Percentiles rank a stretch among this genome's conserved stretches.
These are phyloP conservation scores for Eucalyptus paniculata DNA, from an alignment of 345 rosid species.

Conservation along the genomic window DNA sequence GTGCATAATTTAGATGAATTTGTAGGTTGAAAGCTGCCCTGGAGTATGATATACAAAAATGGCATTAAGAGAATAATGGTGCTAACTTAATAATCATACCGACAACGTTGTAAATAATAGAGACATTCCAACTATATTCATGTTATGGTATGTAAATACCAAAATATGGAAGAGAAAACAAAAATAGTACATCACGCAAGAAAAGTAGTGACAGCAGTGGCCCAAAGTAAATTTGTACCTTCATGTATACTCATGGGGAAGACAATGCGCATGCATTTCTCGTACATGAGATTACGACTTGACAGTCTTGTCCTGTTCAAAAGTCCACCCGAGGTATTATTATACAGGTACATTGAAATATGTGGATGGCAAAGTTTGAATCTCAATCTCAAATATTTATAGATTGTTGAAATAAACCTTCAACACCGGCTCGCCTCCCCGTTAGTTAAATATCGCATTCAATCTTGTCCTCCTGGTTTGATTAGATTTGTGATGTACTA, in stretches of 20 bases:
- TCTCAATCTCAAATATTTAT: background rate
- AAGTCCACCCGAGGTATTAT: background rate
- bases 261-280: background rate
- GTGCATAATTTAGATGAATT: background rate
- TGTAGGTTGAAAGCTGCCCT: background rate
- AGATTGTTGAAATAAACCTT: background rate
- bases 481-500: background rate
- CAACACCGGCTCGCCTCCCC: background rate
- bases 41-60: background rate
- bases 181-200: background rate
- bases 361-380: background rate
- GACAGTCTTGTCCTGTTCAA: background rate
- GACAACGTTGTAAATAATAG: background rate
- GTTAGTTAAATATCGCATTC: background rate
- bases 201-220: background rate
- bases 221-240: background rate
- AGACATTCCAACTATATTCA: background rate
- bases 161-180: background rate
- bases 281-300: background rate
- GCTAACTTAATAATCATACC: background rate
- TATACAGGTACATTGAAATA: background rate
- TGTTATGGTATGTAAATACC: background rate
- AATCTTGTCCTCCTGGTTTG: background rate
- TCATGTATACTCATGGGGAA: background rate
- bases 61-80: background rate